Conservation (phyloP, 306 rosid species). For the Neltuma alba region DNA sequence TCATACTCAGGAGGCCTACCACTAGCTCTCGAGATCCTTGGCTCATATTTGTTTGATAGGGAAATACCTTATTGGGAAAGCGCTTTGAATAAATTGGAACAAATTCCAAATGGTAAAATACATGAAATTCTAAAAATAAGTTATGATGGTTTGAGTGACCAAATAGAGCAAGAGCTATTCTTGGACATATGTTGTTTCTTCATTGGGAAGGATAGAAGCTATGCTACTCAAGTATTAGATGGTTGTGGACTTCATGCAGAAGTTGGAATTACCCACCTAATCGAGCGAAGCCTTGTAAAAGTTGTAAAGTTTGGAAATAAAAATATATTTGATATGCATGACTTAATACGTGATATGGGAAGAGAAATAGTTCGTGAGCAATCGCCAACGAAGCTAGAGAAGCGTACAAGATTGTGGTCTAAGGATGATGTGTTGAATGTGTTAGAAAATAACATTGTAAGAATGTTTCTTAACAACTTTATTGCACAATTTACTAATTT, state of each 20-base stretch:
- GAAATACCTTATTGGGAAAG: neutral
- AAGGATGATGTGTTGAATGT: neutral
- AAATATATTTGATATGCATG: neutral
- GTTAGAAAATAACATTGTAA: neutral
- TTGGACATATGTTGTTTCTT: neutral
- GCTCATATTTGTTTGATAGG: neutral
- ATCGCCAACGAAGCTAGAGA: neutral
- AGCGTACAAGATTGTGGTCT: neutral
- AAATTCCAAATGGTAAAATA: neutral
- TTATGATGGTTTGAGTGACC: neutral
- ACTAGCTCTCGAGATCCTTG: neutral
- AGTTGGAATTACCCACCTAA: neutral
- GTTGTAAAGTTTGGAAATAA: neutral
- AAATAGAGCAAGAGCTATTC: neutral
- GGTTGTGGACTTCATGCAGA: neutral
- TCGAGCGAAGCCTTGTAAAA: neutral
- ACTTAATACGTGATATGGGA: neutral
- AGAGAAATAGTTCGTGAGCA: neutral
- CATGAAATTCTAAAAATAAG: neutral
- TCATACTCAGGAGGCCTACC: neutral
- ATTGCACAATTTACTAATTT: neutral
- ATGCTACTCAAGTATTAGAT: neutral
- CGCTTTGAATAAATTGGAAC: neutral
- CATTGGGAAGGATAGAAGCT: neutral
- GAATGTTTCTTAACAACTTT: neutral